Percentiles rank a stretch among this genome's conserved stretches.
Conservation (phyloP, 148 eudicot genomes). For the Oxyria digyna region DNA sequence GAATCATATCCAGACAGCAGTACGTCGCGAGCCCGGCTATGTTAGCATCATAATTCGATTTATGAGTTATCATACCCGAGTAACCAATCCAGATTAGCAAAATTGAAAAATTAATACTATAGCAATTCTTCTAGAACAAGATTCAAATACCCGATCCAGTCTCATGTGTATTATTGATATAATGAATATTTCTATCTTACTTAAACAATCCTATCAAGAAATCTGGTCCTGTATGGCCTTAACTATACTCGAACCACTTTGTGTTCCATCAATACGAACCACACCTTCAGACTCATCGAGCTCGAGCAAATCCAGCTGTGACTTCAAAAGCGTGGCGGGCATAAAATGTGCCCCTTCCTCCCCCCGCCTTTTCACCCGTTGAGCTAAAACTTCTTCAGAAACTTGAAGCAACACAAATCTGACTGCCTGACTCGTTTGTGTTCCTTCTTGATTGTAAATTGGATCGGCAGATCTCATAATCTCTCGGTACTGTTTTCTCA, state of each 20-base stretch:
- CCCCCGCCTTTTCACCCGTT: conserved; percentile 50
- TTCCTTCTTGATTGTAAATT: conserved; percentile 22
- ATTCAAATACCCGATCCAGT: too few relatives aligned
- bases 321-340: conserved; percentile 69
- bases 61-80: too few relatives aligned
- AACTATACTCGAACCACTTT: conserved; percentile 33
- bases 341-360: conserved; percentile 69
- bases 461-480: conserved; percentile 57
- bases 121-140: too few relatives aligned
- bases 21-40: too few relatives aligned
- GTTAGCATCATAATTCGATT: too few relatives aligned
- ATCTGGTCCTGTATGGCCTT: conserved; percentile 14
- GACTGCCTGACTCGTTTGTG: conserved; percentile 12
- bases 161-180: too few relatives aligned
- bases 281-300: conserved; percentile 74
- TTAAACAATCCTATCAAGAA: not conserved
- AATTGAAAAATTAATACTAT: too few relatives aligned
- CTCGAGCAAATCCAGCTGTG: conserved; percentile 68
- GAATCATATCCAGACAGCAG: too few relatives aligned
- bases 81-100: too few relatives aligned
- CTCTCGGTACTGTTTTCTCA: conserved; percentile 57
- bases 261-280: conserved; percentile 60
- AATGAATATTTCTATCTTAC: too few relatives aligned
- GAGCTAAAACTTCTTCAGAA: conserved; percentile 43
- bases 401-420: conserved; percentile 67